These are phyloP conservation scores for Speleostelium caveatum DNA, from an alignment of 78 protist species.

Conservation along the genomic window DNA sequence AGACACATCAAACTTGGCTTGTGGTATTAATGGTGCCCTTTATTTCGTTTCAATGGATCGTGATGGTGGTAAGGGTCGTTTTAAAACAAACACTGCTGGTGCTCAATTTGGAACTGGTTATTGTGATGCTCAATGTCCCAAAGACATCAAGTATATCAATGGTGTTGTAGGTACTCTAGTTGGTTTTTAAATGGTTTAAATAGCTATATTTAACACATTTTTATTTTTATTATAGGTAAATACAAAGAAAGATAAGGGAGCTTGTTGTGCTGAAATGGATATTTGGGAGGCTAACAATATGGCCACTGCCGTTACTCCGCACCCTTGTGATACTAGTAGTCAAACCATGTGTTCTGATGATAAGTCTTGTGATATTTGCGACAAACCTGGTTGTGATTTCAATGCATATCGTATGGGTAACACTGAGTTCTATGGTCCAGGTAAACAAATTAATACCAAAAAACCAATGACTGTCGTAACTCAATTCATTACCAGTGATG, in stretches of 20 bases:
- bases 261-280: slow-evolving; percentile 83
- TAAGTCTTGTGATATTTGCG: slow-evolving; percentile 50
- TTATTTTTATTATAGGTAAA: neutral
- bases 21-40: no score
- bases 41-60: slow-evolving; percentile 68
- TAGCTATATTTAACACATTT: neutral
- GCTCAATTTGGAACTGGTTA: slow-evolving; percentile 80
- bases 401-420: slow-evolving; percentile 76
- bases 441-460: slow-evolving; percentile 36
- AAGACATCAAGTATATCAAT: slow-evolving; percentile 67
- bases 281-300: no score
- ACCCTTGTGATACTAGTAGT: slow-evolving; percentile 15
- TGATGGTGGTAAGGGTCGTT: slow-evolving; percentile 51
- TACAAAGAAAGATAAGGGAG: slow-evolving; percentile 19
- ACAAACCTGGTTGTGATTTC: slow-evolving; percentile 77
- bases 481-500: slow-evolving; percentile 84
- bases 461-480: slow-evolving; percentile 52
- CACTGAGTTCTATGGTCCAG: slow-evolving; percentile 24
- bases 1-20: slow-evolving; percentile 52
- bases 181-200: no score
- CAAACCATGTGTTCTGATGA: slow-evolving; percentile 15
- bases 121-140: no score
- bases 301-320: slow-evolving; percentile 68
- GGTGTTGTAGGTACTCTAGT: slow-evolving; percentile 13
- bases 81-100: slow-evolving; percentile 53